Percentiles rank a stretch among this genome's conserved stretches.
These are phyloP conservation scores for Leccinum pachyderme DNA, from an alignment of 1,284 basidiomycete genomes.

Conservation along the genomic window DNA sequence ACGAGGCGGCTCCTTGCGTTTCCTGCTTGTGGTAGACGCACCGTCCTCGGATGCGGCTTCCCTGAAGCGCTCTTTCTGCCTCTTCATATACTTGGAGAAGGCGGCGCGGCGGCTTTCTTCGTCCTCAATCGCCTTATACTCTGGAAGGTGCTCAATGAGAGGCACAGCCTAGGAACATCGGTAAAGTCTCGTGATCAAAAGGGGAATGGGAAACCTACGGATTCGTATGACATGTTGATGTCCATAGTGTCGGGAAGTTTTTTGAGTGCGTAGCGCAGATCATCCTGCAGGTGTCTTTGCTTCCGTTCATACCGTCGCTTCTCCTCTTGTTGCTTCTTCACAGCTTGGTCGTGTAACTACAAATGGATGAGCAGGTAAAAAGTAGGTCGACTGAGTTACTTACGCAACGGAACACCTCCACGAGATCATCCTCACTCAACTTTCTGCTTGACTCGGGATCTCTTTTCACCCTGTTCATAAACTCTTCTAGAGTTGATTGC, in stretches of 20 bases:
- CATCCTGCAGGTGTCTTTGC: slow-evolving; percentile 88
- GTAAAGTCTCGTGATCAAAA: background rate
- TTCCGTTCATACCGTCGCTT: slow-evolving; percentile 78
- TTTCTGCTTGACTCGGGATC: slow-evolving; percentile 47
- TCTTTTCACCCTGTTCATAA: slow-evolving; percentile 55
- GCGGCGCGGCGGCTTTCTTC: slow-evolving; percentile 78
- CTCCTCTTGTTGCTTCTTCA: slow-evolving; percentile 79
- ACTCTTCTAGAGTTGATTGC: slow-evolving; percentile 61
- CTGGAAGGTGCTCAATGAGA: slow-evolving; percentile 74
- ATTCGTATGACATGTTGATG: slow-evolving; percentile 71
- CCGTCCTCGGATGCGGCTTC: slow-evolving; percentile 80
- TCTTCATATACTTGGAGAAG: slow-evolving; percentile 81
- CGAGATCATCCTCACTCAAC: slow-evolving; percentile 53
- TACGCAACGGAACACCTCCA: slow-evolving; percentile 67
- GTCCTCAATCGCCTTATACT: slow-evolving; percentile 81
- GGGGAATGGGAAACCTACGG: slow-evolving; percentile 45
- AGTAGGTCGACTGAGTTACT: slow-evolving; percentile 28
- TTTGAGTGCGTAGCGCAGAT: slow-evolving; percentile 93
- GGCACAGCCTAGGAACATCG: slow-evolving; percentile 55
- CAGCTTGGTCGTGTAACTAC: slow-evolving; percentile 69
- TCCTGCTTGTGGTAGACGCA: slow-evolving; percentile 70
- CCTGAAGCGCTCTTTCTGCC: slow-evolving; percentile 83
- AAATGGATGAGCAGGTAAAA: slow-evolving; percentile 7
- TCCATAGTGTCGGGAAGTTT: slow-evolving; percentile 83
- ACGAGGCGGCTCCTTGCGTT: slow-evolving; percentile 66